A percentile compares a stretch with the other conserved stretches of the same genome.
These are phyloP conservation scores for Dryas integrifolia DNA, from an alignment of 331 rosid genomes.

Conservation along the genomic window DNA sequence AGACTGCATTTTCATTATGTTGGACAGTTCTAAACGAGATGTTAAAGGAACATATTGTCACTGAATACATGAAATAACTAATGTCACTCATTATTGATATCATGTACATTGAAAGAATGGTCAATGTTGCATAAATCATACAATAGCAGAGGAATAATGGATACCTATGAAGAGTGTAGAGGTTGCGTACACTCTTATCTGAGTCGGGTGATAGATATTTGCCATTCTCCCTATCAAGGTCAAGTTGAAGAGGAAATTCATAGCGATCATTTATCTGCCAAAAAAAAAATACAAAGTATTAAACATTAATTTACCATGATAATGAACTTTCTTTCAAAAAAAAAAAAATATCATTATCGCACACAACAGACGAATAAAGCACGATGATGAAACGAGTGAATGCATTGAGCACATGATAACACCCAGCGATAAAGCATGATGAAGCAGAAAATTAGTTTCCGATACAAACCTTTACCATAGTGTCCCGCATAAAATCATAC, in stretches of 20 bases:
- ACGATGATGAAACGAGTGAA: not conserved
- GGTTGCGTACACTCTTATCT: slow-evolving; percentile 78
- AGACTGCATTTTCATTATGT: too few species aligned
- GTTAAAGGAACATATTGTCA: not conserved
- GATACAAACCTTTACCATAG: slow-evolving; percentile 81
- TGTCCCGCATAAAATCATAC: slow-evolving; percentile 73
- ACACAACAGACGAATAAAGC: not conserved
- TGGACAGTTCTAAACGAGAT: not conserved
- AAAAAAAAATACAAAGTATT: not conserved
- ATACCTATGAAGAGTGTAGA: slow-evolving; percentile 82
- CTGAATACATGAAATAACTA: not conserved
- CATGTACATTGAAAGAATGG: not conserved
- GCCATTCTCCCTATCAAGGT: slow-evolving; percentile 81
- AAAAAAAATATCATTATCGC: not conserved
- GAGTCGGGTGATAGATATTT: slow-evolving; percentile 82
- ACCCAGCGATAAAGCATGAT: not conserved
- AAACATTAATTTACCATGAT: not conserved
- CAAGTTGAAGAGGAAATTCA: slow-evolving; percentile 84
- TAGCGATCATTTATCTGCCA: slow-evolving; percentile 85
- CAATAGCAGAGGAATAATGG: slow-evolving; percentile 8
- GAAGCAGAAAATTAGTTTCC: slow-evolving; percentile 7
- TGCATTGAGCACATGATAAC: not conserved
- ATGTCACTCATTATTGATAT: not conserved
- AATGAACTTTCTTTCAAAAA: not conserved
- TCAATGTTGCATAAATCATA: slow-evolving; percentile 7